Base-by-base conservation (phyloP, 208 protist genomes). In the Leishmania tarentolae region DNA sequence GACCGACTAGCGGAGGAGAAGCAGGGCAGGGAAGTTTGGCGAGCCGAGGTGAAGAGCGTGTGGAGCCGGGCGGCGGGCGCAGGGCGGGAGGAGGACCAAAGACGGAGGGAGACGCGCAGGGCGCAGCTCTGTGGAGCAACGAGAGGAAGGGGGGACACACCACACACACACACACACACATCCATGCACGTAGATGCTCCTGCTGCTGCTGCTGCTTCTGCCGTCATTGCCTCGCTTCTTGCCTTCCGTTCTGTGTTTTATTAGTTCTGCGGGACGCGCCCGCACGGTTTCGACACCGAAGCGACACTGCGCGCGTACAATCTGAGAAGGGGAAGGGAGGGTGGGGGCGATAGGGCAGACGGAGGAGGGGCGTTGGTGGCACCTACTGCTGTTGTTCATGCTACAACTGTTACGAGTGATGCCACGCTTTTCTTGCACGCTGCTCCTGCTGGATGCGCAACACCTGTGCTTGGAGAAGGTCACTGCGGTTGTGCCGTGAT, bases 401-500 rank as follows among this genome's bases (percentile, higher is more conserved):
- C 66, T 46, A n/a, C 37, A 11, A n/a, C 66, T 28, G 42, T 40
- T 71, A n/a, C 66, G 17, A 46, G n/a, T 40, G 46, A 11, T 46
- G 15, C 50, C 28, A 40, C 35, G 35, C 6, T 2, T 19, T 50
- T 8, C 31, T 21, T 7, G 40, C 65, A 31, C 71, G 52, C 47
- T 70, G 78, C 40, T 76, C 78, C 69, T 70, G 70, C 69, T 71
- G 78, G 24, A 61, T 31, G 19, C 44, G 68, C 50, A 61, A 9
- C 68, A 82, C 70, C 70, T 68, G 68, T 50, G 35, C 78, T n/a
- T 44, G 78, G 19, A 70, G 50, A 63, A 44, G 28, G 11, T 52
- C 1, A 40, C 11, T 37, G 53, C 17, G 44, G 50, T 50, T 9
- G 3, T 65, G 19, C 42, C n/a, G 59, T 5, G 76, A 71, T 40